phyloP scores from a whole-genome alignment of 331 rosid species.

The Saraca asoca region DNA sequence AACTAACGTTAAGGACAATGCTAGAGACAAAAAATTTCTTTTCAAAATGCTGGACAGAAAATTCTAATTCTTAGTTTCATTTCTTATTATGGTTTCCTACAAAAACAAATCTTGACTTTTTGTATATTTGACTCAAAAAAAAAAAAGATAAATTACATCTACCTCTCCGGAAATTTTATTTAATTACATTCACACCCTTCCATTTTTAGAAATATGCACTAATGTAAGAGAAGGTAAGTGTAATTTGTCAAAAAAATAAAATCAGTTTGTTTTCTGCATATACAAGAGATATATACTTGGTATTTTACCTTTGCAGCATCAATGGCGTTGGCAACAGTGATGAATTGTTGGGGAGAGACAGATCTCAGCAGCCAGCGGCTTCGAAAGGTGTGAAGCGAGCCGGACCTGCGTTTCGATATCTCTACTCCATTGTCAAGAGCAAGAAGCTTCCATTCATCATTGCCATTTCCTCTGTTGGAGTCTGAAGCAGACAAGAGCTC shows the following conservation, averaged over 20 bases:
- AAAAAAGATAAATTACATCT: too few species aligned
- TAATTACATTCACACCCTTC: too few species aligned
- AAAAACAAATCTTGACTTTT: too few species aligned
- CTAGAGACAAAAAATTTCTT: conserved; percentile 46
- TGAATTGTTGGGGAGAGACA: conserved; percentile 71
- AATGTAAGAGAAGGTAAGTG: too few species aligned
- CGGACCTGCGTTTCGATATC: conserved; percentile 75
- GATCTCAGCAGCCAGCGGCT: conserved; percentile 82
- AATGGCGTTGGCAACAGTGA: conserved; percentile 80
- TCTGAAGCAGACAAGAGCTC: conserved; percentile 80
- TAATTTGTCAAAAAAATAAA: too few species aligned
- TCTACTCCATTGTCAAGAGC: conserved; percentile 73
- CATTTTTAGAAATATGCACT: too few species aligned
- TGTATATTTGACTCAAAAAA: too few species aligned
- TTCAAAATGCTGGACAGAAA: conserved; percentile 32
- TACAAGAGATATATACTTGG: conserved; percentile 6
- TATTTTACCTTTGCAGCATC: conserved; percentile 86
- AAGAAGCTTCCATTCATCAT: conserved; percentile 69
- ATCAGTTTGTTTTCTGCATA: too few species aligned
- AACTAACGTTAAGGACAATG: conserved; percentile 19
- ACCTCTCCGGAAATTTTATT: too few species aligned
- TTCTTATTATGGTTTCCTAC: not conserved
- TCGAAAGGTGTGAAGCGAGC: conserved; percentile 72
- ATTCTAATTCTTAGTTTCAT: conserved; percentile 27
- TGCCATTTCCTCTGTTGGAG: conserved; percentile 44